phyloP scores from a whole-genome alignment of 306 rosid genomes.

The Dalbergia cochinchinensis region DNA sequence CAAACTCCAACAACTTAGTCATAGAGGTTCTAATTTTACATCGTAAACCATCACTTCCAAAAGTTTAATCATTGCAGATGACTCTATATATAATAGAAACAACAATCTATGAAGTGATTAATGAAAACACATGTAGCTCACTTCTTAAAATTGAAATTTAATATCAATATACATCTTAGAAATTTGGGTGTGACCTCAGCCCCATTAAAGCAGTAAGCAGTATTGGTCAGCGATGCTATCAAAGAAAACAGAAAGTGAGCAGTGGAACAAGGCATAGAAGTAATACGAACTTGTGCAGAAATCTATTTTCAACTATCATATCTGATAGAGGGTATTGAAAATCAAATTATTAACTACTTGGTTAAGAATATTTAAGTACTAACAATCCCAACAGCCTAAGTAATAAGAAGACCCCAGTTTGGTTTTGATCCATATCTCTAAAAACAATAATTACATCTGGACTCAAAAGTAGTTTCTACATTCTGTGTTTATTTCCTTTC shows the following conservation, averaged over 20 bases:
- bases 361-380: neutral
- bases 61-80: too few relatives aligned
- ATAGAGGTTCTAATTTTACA: too few relatives aligned
- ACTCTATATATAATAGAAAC: too few relatives aligned
- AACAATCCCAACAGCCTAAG: conserved; percentile 9
- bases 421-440: neutral
- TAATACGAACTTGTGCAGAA: neutral
- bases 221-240: neutral
- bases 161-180: neutral
- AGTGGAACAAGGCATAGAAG: neutral
- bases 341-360: conserved; percentile 14
- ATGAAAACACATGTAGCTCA: neutral
- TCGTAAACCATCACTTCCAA: too few relatives aligned
- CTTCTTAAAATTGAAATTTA: neutral
- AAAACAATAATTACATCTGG: neutral
- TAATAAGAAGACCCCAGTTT: neutral
- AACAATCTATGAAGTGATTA: neutral
- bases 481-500: conserved; percentile 7
- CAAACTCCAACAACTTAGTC: too few relatives aligned
- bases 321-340: neutral
- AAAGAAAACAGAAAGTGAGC: neutral
- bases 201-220: neutral
- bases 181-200: neutral
- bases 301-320: neutral
- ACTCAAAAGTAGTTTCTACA: conserved; percentile 3